Conservation (phyloP, 2,329 filamentous ascomycete species). For the Albophoma yamanashiensis region DNA sequence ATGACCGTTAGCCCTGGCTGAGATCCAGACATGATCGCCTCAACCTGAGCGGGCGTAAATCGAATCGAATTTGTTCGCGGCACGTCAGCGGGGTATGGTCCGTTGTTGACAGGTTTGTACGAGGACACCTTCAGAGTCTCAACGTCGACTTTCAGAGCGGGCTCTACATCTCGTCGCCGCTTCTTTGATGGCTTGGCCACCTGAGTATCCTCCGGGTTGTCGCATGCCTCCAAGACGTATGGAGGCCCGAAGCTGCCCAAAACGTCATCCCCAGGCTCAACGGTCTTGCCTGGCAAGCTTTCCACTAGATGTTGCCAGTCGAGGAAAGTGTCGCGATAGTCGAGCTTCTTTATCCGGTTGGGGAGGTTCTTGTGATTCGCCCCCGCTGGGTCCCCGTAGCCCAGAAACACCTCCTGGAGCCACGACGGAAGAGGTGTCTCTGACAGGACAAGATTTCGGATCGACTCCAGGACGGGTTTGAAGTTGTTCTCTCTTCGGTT, state of each 20-base stretch:
- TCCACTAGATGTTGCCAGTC: constrained; percentile 92
- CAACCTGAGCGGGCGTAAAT: constrained; percentile 83
- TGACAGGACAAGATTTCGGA: constrained; percentile 73
- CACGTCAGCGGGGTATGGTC: constrained; percentile 77
- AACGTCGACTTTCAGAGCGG: constrained; percentile 47
- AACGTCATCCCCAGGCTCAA: constrained; percentile 67
- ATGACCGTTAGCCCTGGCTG: constrained; percentile 91
- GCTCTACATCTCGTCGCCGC: constrained; percentile 68
- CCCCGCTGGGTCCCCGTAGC: constrained; percentile 84
- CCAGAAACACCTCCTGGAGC: constrained; percentile 96
- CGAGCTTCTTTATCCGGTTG: constrained; percentile 66
- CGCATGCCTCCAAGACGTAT: constrained; percentile 66
- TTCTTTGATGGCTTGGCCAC: constrained; percentile 66
- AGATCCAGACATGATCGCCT: constrained; percentile 86
- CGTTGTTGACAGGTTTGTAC: constrained; percentile 79
- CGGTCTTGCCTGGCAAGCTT: constrained; percentile 75
- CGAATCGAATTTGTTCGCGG: constrained; percentile 74
- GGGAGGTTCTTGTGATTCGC: constrained; percentile 77
- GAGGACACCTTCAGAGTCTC: constrained; percentile 75
- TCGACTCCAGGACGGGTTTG: constrained; percentile 83
- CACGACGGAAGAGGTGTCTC: constrained; percentile 80
- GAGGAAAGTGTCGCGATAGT: constrained; percentile 90
- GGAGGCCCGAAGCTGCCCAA: constrained; percentile 73
- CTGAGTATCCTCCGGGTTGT: constrained; percentile 39
- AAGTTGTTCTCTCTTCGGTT: constrained; percentile 94